Base-by-base conservation (phyloP, 306 rosid species). In the Mimosa bimucronata region DNA sequence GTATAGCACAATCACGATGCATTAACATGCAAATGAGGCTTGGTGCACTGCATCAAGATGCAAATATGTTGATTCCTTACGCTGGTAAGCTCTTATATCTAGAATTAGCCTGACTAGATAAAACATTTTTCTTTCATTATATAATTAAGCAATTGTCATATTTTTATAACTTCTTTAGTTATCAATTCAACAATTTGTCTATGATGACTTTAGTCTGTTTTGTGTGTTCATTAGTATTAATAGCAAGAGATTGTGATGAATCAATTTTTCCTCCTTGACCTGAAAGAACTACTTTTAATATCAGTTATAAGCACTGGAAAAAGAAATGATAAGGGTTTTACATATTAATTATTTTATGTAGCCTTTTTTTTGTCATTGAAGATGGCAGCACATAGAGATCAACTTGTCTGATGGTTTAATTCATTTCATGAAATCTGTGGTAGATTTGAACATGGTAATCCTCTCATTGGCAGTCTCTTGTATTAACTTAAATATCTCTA, bases 1-100 rank as follows among this genome's bases (percentile, higher is more conserved):
- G 97, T 79, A 91, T 91, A 77, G 98, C 92, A 79, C 97, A 92
- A 83, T 91, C 97, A 79, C 92, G 98, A 67, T 92, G 94, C 89
- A 88, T 90, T 71, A 92, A 86, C 87, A 85, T 89, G 92, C 86
- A 90, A 80, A 79, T 84, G 82, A 91, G 98, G 86, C 81, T 92
- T 42, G 97, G 98, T 55, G 90, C 98, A 61, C 88, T 95, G 37
- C 84, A 81, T 76, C 97, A 95, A 87, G 87, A 91, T 66, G 85
- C 96, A 71, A 90, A 92, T 86, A 91, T 91, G 98, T 90, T 95
- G 75, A 46, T 92, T 81, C 98, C 98, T 65, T 91, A 92, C 78
- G 98, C 98, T 57, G 98, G 98, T 92, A 81, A 76, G 84, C 74
- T 83, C 48, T 12, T 78, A 50, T 60, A 15, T 71, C 46, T 77